These are phyloP conservation scores for Pseudozyma sp. DNA, from an alignment of 1,284 basidiomycete species.

Conservation along the genomic window DNA sequence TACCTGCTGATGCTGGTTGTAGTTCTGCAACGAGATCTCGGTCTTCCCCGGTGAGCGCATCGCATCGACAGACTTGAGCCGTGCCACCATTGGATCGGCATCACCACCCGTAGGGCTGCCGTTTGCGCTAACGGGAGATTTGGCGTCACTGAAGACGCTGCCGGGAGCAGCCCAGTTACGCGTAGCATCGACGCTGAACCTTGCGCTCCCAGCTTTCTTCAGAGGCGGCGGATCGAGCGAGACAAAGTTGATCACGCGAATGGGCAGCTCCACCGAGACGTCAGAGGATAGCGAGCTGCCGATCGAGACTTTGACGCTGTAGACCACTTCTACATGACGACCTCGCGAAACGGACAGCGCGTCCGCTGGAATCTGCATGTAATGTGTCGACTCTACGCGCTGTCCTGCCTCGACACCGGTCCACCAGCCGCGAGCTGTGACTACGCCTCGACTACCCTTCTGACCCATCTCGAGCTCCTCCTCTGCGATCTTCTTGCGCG, in stretches of 20 bases:
- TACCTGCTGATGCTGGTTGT: constrained; percentile 31
- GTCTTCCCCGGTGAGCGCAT: constrained; percentile 57
- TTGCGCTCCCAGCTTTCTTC: constrained; percentile 31
- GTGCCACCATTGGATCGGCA: constrained; percentile 51
- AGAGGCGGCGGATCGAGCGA: constrained; percentile 81
- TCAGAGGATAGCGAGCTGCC: constrained; percentile 78
- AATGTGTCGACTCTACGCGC: constrained; percentile 61
- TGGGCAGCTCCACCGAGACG: constrained; percentile 77
- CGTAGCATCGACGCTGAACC: constrained; percentile 14
- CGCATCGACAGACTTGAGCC: constrained; percentile 60
- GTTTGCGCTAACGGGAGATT: constrained; percentile 11
- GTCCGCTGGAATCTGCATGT: constrained; percentile 72
- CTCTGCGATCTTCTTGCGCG: constrained; percentile 61
- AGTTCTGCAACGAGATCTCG: constrained; percentile 43
- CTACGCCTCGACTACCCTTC: constrained; percentile 55
- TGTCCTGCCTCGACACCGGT: constrained; percentile 58
- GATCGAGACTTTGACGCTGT: constrained; percentile 79
- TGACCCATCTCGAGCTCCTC: constrained; percentile 63
- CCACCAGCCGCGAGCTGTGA: constrained; percentile 66
- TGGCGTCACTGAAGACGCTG: constrained; percentile 9
- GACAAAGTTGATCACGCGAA: constrained; percentile 81
- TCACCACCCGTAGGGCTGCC: constrained; percentile 7
- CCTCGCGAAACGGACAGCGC: constrained; percentile 80
- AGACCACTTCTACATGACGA: constrained; percentile 82
- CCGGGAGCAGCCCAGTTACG: constrained; percentile 27